Base-by-base conservation (phyloP, 1,284 basidiomycete species). In the Puccinia hordei region DNA sequence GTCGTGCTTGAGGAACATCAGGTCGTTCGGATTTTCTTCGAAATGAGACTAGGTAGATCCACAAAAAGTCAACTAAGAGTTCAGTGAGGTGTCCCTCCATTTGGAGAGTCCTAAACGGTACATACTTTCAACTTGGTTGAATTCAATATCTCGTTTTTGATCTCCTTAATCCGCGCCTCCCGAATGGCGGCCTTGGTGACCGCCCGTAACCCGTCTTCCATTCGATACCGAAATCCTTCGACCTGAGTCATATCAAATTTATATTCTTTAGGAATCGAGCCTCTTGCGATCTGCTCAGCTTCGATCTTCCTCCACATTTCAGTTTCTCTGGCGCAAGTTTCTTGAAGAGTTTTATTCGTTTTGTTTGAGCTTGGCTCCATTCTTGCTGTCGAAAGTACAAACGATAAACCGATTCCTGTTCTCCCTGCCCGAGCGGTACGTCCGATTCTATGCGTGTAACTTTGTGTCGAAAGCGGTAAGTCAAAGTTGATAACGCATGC, bases 401-500 rank as follows among this genome's bases (percentile, higher is more conserved):
- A 98, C 0, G 93, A 95, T 17, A 99, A 87, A 0, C 95, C 90
- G 87, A 97, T 93, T 10, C 97, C 97, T 0, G 93, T 92, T 49
- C 94, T 91, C 0, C 97, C 96, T 0, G 95, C 97, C 55, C 97
- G 92, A 3, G 96, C 95, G 0, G 96, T 99, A 30, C 96, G 91
- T 8, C 97, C 97, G 17, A 99, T 92, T 68, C 97, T 92, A 86
- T 99, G 97, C 1, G 93, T 95, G 86, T 99, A 99, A 1, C 94
- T 90, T n/a, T 91, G 91, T 2, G 93, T 89, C 0, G 93, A 92
- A 2, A 90, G 89, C 0, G 97, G 97, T 10, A 99, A 89, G 86
- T 99, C 97, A 86, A 99, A 99, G 88, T 99, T 99, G 87, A 99
- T 90, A 10, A 99, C 97, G 84, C 95, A 98, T 1, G 95, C 92